Evolutionary conservation across 2,329 filamentous ascomycete species (phyloP).

Genomic region (Periglandula ipomoeae): DNA sequence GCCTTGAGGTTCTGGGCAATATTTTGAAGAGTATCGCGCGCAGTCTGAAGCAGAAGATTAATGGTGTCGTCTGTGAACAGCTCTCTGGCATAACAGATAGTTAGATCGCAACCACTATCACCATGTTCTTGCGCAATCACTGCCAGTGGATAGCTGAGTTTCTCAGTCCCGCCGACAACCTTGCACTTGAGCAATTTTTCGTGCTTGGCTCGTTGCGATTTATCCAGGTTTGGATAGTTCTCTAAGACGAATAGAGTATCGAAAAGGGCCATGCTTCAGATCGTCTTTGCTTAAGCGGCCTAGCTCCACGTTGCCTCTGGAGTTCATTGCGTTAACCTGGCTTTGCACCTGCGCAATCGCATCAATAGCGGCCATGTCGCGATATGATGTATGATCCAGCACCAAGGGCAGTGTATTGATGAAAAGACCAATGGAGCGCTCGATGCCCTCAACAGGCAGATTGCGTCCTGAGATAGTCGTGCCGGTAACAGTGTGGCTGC

Average conservation of each 20-base stretch:
- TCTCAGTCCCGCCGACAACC: background rate
- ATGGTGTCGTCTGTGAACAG: background rate
- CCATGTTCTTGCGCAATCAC: background rate
- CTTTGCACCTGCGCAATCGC: background rate
- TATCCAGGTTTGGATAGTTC: slow-evolving; percentile 2
- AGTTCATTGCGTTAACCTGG: slow-evolving; percentile 4
- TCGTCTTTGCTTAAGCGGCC: slow-evolving; percentile 1
- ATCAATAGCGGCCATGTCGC: background rate
- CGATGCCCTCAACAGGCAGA: background rate
- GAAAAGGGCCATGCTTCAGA: slow-evolving; percentile 3
- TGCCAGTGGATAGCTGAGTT: slow-evolving; percentile 2
- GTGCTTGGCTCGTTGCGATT: background rate
- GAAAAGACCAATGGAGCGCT: slow-evolving; percentile 1
- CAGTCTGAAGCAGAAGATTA: background rate
- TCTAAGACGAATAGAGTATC: slow-evolving; percentile 3
- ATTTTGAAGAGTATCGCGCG: background rate
- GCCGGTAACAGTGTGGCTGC: slow-evolving; percentile 1
- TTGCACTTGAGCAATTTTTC: background rate
- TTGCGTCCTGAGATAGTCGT: slow-evolving; percentile 3
- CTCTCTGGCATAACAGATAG: slow-evolving; percentile 2
- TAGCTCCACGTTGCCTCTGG: background rate
- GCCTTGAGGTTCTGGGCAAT: no score
- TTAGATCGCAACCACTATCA: background rate
- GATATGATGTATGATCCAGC: background rate
- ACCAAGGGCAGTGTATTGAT: slow-evolving; percentile 2